Conservation (phyloP, 352 stramenopile species). For the Pythium aphanidermatum region DNA sequence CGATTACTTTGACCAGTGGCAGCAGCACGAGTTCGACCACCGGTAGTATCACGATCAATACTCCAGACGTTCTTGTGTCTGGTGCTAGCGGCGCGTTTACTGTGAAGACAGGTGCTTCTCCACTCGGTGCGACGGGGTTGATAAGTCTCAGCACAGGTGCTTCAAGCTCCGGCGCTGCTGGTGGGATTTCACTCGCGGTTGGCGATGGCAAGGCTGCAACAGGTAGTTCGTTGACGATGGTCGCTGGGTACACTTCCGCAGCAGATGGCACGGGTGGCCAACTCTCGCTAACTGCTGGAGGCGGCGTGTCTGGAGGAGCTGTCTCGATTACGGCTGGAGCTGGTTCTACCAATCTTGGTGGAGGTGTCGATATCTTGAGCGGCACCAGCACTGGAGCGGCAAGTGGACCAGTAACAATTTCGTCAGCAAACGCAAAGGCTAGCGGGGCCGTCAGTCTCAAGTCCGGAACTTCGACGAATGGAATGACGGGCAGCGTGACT, state of each 20-base stretch:
- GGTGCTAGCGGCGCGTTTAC: slow-evolving; percentile 16
- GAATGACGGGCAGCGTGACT: slow-evolving; percentile 10
- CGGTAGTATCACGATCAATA: slow-evolving; percentile 24
- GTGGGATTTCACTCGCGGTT: slow-evolving; percentile 34
- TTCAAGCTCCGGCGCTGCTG: slow-evolving; percentile 9
- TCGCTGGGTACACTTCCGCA: slow-evolving; percentile 34
- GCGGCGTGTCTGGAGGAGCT: slow-evolving; percentile 20
- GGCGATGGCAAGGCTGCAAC: slow-evolving; percentile 29
- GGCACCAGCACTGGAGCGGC: slow-evolving; percentile 22
- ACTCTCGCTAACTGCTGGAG: slow-evolving; percentile 32
- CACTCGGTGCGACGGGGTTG: slow-evolving; percentile 10
- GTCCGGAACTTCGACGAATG: slow-evolving; percentile 23
- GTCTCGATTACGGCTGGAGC: slow-evolving; percentile 26
- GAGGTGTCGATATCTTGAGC: slow-evolving; percentile 35
- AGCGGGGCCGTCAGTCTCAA: slow-evolving; percentile 21
- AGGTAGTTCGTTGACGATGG: slow-evolving; percentile 33
- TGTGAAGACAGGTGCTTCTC: slow-evolving; percentile 19
- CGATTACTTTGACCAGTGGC: slow-evolving; percentile 15
- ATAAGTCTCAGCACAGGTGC: slow-evolving; percentile 13
- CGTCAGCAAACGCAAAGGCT: slow-evolving; percentile 10
- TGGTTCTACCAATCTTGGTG: slow-evolving; percentile 32
- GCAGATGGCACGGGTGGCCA: slow-evolving; percentile 30
- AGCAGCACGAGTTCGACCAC: slow-evolving; percentile 15
- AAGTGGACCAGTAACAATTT: slow-evolving; percentile 21
- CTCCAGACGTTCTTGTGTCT: slow-evolving; percentile 5